Evolutionary conservation across 768 basidiomycete species (phyloP).

Genomic region (Arthromyces matolae): DNA sequence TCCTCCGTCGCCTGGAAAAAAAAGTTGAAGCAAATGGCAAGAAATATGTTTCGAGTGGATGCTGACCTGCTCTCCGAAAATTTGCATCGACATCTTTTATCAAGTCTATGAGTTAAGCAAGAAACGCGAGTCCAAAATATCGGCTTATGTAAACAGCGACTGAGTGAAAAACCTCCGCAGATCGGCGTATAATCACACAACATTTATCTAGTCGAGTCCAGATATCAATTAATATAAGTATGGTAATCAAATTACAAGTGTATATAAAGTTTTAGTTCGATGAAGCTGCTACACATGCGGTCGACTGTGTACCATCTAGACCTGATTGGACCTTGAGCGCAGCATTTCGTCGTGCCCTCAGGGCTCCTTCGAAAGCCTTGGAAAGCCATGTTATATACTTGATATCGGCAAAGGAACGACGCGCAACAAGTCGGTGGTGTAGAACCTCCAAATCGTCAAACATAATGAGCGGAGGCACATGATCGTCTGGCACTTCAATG

Average conservation of each 20-base stretch:
- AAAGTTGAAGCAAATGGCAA: neutral
- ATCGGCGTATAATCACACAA: too few relatives aligned
- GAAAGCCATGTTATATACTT: slow-evolving; percentile 70
- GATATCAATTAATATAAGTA: too few relatives aligned
- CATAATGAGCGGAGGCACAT: slow-evolving; percentile 73
- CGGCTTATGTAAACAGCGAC: slow-evolving; percentile 10
- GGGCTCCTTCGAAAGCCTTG: slow-evolving; percentile 67
- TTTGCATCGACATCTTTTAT: slow-evolving; percentile 60
- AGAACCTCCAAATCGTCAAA: slow-evolving; percentile 78
- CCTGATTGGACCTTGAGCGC: slow-evolving; percentile 28
- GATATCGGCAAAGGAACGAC: slow-evolving; percentile 43
- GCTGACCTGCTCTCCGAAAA: slow-evolving; percentile 60
- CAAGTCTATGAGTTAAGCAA: neutral
- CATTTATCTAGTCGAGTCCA: too few relatives aligned
- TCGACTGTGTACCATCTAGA: neutral
- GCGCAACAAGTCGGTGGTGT: slow-evolving; percentile 64
- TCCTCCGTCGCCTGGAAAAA: slow-evolving; percentile 88
- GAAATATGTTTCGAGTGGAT: neutral
- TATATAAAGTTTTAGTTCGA: neutral
- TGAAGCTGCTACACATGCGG: slow-evolving; percentile 4
- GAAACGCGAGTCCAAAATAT: slow-evolving; percentile 7
- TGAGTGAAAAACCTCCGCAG: too few relatives aligned
- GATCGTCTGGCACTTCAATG: slow-evolving; percentile 64
- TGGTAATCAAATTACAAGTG: too few relatives aligned
- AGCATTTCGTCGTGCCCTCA: slow-evolving; percentile 57